Base-by-base conservation (phyloP, 1,284 basidiomycete species). In the Neonothopanus nambi region DNA sequence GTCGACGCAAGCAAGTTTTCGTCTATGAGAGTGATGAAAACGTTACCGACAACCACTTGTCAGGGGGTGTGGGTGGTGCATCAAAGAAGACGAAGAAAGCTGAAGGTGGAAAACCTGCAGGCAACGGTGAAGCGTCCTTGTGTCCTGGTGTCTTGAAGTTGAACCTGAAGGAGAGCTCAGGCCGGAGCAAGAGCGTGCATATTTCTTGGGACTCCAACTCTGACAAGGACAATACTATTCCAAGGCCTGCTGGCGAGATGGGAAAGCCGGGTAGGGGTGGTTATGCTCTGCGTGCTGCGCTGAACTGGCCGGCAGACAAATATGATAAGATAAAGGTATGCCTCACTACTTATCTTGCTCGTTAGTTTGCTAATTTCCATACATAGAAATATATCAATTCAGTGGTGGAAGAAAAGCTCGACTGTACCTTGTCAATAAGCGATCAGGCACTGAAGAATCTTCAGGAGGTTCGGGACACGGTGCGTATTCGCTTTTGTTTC, bases 231-330 rank as follows among this genome's bases (percentile, higher is more conserved):
- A 8, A 26, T 5, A 15, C 30, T 5, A 50, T 50, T 23, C 49
- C 49, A 3, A 51, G 43, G n/a, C 49, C 49, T 7, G 15, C 28
- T 15, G 40, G 49, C 35, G 49, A 51, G 15, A 40, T 33, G 20
- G 49, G 49, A 43, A 33, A 33, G 28, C 49, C 40, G 12, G 41
- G 41, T n/a, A n/a, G n/a, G n/a, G n/a, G n/a, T n/a, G n/a, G n/a
- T n/a, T n/a, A n/a, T n/a, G n/a, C n/a, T n/a, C 11, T 33, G 40
- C 20, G 39, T 12, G 23, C 20, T 3, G 40, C 43, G 20, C 21
- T 51, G 13, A 9, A 7, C 3, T 51, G 49, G 49, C 15, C 26
- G 9, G 20, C 6, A 7, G 43, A 42, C 15, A 30, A 51, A 11
- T 51, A 51, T 36, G 40, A 43, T 13, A 28, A 28, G n/a, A 33